Evolutionary conservation across 2,329 filamentous ascomycete genomes (phyloP), one percentile per base, ranked within the genome.

Genomic region (Ceratocystis ficicola): DNA sequence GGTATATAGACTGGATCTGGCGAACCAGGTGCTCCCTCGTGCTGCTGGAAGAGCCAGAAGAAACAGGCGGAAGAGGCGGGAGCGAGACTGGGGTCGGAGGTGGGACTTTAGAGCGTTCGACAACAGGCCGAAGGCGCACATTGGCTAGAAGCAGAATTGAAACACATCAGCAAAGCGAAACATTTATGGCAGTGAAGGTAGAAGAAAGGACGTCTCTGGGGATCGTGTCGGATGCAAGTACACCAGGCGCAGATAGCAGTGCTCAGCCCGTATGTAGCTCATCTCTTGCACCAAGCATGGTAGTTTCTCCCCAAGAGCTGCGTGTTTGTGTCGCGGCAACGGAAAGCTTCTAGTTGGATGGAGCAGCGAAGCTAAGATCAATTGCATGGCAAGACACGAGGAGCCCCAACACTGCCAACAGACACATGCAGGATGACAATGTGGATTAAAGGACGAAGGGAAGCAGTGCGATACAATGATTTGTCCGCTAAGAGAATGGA

Each of bases 61-160:
- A 50, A 17, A 55, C 30, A 25, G 64, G 63, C n/a, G 63, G 61
- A 15, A 52, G 55, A 30, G 60, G 55, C 64, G 83, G 83, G 55
- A 85, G 76, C 69, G 73, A 76, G 69, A 85, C 72, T 22, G 81
- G 80, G 6, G 83, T 85, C 57, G 82, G 77, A 48, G 80, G 77
- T n/a, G 82, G 82, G 12, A 84, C 77, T 68, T 84, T 77, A 70
- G 80, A 78, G 22, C 80, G 79, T 65, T 76, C 72, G 70, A 77
- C 69, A 69, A 72, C 74, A 20, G 66, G 61, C 32, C 66, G 68
- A 17, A 52, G 22, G 32, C 64, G 65, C n/a, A 68, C 41, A n/a
- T 67, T 68, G 57, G 44, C 66, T 67, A 64, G n/a, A 44, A 36
- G 15, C 17, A 20, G 62, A 30, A 25, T 32, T 50, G 30, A 36